Conservation (phyloP, 768 basidiomycete genomes). For the Boletus patriciae region DNA sequence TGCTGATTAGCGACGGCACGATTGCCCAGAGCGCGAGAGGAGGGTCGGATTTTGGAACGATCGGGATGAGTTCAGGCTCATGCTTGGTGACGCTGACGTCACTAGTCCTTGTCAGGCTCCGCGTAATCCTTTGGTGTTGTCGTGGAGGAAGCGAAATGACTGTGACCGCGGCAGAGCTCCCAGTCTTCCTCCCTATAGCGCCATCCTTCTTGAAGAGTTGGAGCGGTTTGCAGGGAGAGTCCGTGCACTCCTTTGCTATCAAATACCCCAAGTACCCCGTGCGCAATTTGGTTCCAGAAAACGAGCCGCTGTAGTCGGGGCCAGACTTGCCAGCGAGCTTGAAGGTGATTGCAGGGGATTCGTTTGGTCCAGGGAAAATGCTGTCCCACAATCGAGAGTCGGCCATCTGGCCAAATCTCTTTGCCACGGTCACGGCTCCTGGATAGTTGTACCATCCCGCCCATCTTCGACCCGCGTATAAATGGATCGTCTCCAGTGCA, state of each 20-base stretch:
- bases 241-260: constrained; percentile 26
- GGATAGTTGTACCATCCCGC: constrained; percentile 40
- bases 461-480: constrained; percentile 32
- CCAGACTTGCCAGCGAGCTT: constrained; percentile 30
- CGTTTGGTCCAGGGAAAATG: constrained; percentile 34
- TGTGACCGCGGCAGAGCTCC: constrained; percentile 14
- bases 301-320: constrained; percentile 74
- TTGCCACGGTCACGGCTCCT: constrained; percentile 33
- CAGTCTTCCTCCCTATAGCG: constrained; percentile 11
- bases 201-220: constrained; percentile 6
- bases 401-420: constrained; percentile 33
- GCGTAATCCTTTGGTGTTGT: not conserved
- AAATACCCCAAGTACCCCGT: constrained; percentile 60
- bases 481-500: constrained; percentile 35
- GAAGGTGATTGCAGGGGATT: constrained; percentile 28
- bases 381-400: constrained; percentile 29
- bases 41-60: constrained; percentile 5
- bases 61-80: constrained; percentile 5
- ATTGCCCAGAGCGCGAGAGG: constrained; percentile 16
- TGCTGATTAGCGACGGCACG: constrained; percentile 27
- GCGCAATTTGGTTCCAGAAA: constrained; percentile 55
- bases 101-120: not conserved
- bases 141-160: constrained; percentile 14
- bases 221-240: not conserved
- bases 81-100: not conserved